A percentile compares a stretch with the other conserved stretches of the same genome.
These are phyloP conservation scores for Sugiyamaella lignohabitans DNA, from an alignment of 805 yeast genomes.

Conservation along the genomic window DNA sequence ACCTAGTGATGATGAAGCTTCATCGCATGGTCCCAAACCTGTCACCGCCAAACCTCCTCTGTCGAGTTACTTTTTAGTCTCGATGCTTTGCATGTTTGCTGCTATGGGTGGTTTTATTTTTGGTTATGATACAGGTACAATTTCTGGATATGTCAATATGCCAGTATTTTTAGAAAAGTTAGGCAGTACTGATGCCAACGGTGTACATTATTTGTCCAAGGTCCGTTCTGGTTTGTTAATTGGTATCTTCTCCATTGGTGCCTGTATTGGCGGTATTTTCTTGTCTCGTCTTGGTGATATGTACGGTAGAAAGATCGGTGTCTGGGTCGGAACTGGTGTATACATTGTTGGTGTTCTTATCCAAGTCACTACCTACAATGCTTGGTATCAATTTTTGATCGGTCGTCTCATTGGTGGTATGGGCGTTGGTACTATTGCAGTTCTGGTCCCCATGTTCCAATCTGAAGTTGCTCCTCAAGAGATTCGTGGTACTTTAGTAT, in stretches of 20 bases:
- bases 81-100: slow-evolving; percentile 41
- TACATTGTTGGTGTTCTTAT: slow-evolving; percentile 7
- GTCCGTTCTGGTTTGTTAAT: slow-evolving; percentile 57
- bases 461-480: slow-evolving; percentile 77
- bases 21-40: no score
- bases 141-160: slow-evolving; percentile 52
- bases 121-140: slow-evolving; percentile 63
- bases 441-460: slow-evolving; percentile 64
- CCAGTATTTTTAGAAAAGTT: slow-evolving; percentile 42
- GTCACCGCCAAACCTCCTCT: no score
- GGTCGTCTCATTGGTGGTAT: slow-evolving; percentile 47
- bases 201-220: slow-evolving; percentile 38
- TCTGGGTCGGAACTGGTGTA: slow-evolving; percentile 7
- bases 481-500: slow-evolving; percentile 71
- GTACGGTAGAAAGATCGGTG: slow-evolving; percentile 8
- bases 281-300: slow-evolving; percentile 42
- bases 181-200: slow-evolving; percentile 35
- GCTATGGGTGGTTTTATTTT: slow-evolving; percentile 63
- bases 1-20: no score
- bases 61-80: slow-evolving; percentile 12
- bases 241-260: slow-evolving; percentile 66
- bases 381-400: slow-evolving; percentile 46
- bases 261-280: slow-evolving; percentile 58
- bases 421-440: slow-evolving; percentile 23
- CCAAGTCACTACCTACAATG: slow-evolving; percentile 33